A percentile compares a stretch with the other conserved stretches of the same genome.
Conservation (phyloP, 2,329 filamentous ascomycete species). For the Fusarium secorum region DNA sequence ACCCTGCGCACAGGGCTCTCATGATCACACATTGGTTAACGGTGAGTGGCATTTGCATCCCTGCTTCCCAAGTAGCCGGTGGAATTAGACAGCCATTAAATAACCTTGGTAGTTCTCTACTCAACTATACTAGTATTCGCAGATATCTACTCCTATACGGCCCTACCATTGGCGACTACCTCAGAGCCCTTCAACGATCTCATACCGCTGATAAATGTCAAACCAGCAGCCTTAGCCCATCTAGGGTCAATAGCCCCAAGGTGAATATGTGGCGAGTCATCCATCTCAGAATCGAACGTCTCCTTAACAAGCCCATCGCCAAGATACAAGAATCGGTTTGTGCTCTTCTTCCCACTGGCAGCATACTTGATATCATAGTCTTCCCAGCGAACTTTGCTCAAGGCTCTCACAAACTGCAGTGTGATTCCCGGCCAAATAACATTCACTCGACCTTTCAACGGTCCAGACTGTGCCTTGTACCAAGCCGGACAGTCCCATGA, state of each 20-base stretch:
- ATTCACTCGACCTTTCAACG: not conserved
- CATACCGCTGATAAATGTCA: fast-evolving
- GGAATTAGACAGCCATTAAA: too few relatives aligned
- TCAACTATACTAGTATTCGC: too few relatives aligned
- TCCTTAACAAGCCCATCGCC: not conserved
- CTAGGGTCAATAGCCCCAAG: not conserved
- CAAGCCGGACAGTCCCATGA: not conserved
- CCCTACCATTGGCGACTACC: not conserved
- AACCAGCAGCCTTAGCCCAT: not conserved
- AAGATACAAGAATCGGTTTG: not conserved
- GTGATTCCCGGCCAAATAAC: not conserved
- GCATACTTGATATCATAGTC: not conserved
- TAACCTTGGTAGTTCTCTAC: too few relatives aligned
- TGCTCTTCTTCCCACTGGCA: not conserved
- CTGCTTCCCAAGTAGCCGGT: not conserved
- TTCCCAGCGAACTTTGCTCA: not conserved
- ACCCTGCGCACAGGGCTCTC: too few relatives aligned
- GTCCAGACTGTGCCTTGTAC: not conserved
- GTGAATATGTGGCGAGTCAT: not conserved
- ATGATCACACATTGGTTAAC: too few relatives aligned
- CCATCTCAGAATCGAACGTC: fast-evolving
- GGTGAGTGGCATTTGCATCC: too few relatives aligned
- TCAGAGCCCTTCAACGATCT: fast-evolving
- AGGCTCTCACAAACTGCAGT: not conserved
- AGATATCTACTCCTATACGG: too few relatives aligned